These are phyloP conservation scores for Ceratocystis huliohia DNA, from an alignment of 2,329 filamentous ascomycete genomes.

Conservation along the genomic window DNA sequence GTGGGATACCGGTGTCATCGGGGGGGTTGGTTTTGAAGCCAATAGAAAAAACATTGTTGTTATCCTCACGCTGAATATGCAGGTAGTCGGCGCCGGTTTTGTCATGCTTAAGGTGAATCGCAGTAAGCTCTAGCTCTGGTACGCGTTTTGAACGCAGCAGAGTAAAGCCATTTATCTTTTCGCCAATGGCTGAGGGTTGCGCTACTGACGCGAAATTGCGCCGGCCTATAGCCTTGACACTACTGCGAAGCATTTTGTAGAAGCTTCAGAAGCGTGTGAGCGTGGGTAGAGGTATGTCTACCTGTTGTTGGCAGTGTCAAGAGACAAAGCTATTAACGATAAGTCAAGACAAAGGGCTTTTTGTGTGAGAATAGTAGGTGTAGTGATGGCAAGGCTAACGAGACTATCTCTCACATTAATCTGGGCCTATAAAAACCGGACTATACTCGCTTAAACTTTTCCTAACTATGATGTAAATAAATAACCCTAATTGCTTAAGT, in stretches of 20 bases:
- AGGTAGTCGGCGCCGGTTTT: slow-evolving; percentile 93
- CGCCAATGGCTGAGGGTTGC: slow-evolving; percentile 54
- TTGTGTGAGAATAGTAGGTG: background rate
- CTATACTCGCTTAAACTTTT: slow-evolving; percentile 4
- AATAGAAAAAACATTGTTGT: slow-evolving; percentile 98
- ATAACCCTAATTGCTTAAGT: background rate
- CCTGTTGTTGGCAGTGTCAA: background rate
- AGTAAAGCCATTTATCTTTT: slow-evolving; percentile 87
- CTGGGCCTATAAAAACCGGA: background rate
- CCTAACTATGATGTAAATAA: background rate
- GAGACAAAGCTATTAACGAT: background rate
- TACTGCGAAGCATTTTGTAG: slow-evolving; percentile 18
- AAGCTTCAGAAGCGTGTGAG: background rate
- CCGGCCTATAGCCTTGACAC: slow-evolving; percentile 18
- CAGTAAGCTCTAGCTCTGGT: slow-evolving; percentile 84
- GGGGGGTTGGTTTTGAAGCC: slow-evolving; percentile 98
- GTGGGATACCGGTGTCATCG: slow-evolving; percentile 88
- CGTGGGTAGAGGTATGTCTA: background rate
- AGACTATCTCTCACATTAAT: background rate
- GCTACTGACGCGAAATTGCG: slow-evolving; percentile 19
- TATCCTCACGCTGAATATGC: slow-evolving; percentile 86
- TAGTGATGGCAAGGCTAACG: background rate
- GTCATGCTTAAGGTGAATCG: slow-evolving; percentile 80
- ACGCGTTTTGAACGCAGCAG: slow-evolving; percentile 81
- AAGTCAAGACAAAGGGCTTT: background rate